These are phyloP conservation scores for Suillus subaureus DNA, from an alignment of 768 basidiomycete species.

Conservation along the genomic window DNA sequence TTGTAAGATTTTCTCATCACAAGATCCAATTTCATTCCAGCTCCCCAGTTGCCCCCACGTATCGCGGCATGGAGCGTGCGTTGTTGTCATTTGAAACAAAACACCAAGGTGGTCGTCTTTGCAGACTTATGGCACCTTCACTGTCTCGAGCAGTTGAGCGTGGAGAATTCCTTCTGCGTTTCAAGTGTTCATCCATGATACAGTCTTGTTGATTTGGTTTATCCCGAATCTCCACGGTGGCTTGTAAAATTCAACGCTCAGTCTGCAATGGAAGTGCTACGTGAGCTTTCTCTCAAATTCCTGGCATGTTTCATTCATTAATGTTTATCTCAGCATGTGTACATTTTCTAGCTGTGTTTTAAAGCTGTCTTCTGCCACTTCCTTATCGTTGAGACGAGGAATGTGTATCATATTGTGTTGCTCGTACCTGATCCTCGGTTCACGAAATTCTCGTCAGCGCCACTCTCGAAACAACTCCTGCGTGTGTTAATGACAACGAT, in stretches of 20 bases:
- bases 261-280: constrained; percentile 50
- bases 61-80: constrained; percentile 66
- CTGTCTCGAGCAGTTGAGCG: neutral
- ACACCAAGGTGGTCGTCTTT: neutral
- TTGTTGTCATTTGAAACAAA: neutral
- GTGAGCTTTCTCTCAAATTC: constrained; percentile 22
- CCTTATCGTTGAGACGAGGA: constrained; percentile 43
- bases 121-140: constrained; percentile 23
- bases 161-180: constrained; percentile 23
- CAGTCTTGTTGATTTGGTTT: constrained; percentile 19
- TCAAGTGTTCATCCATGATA: constrained; percentile 17
- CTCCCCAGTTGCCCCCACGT: neutral
- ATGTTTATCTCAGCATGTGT: constrained; percentile 32
- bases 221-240: constrained; percentile 43
- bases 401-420: constrained; percentile 19
- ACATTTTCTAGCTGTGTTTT: constrained; percentile 44
- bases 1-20: constrained; percentile 24
- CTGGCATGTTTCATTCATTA: neutral
- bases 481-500: neutral
- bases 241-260: constrained; percentile 23
- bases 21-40: neutral
- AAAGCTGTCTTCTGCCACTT: constrained; percentile 41
- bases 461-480: constrained; percentile 12
- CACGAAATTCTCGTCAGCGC: constrained; percentile 2
- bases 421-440: neutral